Base-by-base conservation (phyloP, 1,284 basidiomycete species). In the Rhodotorula sp. region DNA sequence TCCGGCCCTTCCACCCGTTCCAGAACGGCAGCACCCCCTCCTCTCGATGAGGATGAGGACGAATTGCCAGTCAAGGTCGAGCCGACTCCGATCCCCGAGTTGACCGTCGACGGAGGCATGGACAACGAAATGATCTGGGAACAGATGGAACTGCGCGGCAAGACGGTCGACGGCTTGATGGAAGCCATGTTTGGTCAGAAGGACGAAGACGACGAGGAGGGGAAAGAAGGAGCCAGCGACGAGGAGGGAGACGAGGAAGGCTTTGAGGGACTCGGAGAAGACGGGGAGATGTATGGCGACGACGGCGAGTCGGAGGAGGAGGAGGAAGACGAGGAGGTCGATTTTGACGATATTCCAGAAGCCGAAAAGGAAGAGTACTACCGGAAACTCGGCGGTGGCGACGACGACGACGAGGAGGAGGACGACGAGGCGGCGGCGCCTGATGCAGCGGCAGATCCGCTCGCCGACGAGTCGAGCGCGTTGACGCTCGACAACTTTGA, bases 111-210 rank as follows among this genome's bases (percentile, higher is more conserved):
- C n/a, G 62, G 62, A 7, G 89, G 86, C n/a, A 89, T 97, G 87
- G 88, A 89, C 76, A 85, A 87, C 31, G 91, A 92, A 69, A 94
- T 97, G 81, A 84, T 98, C 38, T 99, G 95, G 95, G 88, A 89
- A 60, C 95, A 97, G 81, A 81, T 95, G 64, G 94, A 97, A 79
- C 83, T 95, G 61, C 84, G 90, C 60, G 83, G 88, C 38, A 78
- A 80, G 69, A 80, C 81, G 60, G 78, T 82, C 49, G 75, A 69
- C 60, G 72, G 54, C 59, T 73, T 70, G 73, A 67, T 70, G 48
- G 90, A 89, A 73, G 84, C 86, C 64, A 84, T 89, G 71, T 82
- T 92, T 58, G 85, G 81, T n/a, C 81, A 81, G 16, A 80, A 71
- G 18, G 80, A 78, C 16, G 71, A 70, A n/a, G 68, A 71, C 0